Base-by-base conservation (phyloP, 768 basidiomycete species). In the Pholiota molesta region DNA sequence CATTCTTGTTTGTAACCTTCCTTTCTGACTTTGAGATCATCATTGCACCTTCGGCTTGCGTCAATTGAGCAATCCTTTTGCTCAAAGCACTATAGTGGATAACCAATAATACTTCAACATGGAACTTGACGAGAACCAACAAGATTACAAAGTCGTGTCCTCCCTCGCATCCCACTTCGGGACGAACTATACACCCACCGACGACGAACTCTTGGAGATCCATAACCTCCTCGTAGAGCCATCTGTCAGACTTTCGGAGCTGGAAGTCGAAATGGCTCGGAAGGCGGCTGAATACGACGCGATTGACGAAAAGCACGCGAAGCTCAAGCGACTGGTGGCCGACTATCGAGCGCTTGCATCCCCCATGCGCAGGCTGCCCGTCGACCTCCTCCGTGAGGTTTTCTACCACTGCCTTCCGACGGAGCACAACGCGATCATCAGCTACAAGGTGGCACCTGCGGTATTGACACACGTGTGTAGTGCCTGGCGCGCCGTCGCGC, bases 311-410 rank as follows among this genome's bases (percentile, higher is more conserved):
- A 26, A 60, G 19, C 52, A 45, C 21, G 31, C 11, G 16, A 26
- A 19, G 14, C 19, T 54, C 1, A 14, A 17, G 26, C 40, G n/a
- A 17, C 14, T 28, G 28, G 33, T 60, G 17, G 52, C 16, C 11
- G 47, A 29, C 26, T 39, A 60, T 28, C 52, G 52, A 0, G 52
- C 54, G 9, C 47, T 59, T n/a, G 55, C 52, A 23, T 31, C 66
- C 3, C 66, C 62, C 33, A 59, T 66, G 31, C 59, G 64, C 31
- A 58, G 60, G 21, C 54, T 71, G 23, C 65, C 67, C 3, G 62
- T 57, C 13, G 68, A 71, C 37, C 62, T 69, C 29, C 61, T 71
- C 14, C 65, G 64, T 17, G 65, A 65, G 33, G 66, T 71, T 31
- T 71, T 71, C 56, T 10, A 66, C 1, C 53, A 29, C 8, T 69